phyloP scores from a whole-genome alignment of 305 asterid species.

The Coffea humblotiana region DNA sequence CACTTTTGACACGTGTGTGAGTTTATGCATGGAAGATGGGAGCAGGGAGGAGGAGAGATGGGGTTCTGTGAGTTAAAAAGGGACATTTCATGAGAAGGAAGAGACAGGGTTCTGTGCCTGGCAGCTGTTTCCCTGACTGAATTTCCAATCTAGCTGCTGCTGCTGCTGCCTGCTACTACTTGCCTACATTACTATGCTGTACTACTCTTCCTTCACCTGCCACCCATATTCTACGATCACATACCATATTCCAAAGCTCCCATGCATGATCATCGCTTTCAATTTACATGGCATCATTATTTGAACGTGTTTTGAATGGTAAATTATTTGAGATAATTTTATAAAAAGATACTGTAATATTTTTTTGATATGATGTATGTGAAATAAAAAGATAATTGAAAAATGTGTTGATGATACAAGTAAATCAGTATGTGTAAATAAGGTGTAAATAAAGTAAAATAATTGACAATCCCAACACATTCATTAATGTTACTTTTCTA shows the following conservation, averaged over 20 bases:
- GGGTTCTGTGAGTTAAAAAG: constrained; percentile 32
- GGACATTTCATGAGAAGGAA: constrained; percentile 54
- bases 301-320: too few species aligned
- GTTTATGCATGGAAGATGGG: neutral
- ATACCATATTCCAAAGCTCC: neutral
- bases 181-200: constrained; percentile 7
- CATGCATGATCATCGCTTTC: neutral
- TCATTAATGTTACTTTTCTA: neutral
- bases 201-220: constrained; percentile 13
- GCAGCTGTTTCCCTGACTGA: constrained; percentile 26
- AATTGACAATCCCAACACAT: too few species aligned
- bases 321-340: too few species aligned
- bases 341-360: too few species aligned
- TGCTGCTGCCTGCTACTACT: constrained; percentile 25
- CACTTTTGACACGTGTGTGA: constrained; percentile 5
- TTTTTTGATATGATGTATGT: too few species aligned
- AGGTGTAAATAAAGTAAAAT: too few species aligned
- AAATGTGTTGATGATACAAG: too few species aligned
- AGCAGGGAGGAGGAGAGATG: neutral
- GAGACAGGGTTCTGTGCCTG: constrained; percentile 40
- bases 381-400: too few species aligned
- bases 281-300: constrained; percentile 8
- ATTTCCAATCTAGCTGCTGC: constrained; percentile 27
- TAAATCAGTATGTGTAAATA: too few species aligned
- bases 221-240: constrained; percentile 5